Percentiles rank a stretch among this genome's conserved stretches.
phyloP scores from a whole-genome alignment of 1,284 basidiomycete genomes.

The Apiotrichum domesticum region DNA sequence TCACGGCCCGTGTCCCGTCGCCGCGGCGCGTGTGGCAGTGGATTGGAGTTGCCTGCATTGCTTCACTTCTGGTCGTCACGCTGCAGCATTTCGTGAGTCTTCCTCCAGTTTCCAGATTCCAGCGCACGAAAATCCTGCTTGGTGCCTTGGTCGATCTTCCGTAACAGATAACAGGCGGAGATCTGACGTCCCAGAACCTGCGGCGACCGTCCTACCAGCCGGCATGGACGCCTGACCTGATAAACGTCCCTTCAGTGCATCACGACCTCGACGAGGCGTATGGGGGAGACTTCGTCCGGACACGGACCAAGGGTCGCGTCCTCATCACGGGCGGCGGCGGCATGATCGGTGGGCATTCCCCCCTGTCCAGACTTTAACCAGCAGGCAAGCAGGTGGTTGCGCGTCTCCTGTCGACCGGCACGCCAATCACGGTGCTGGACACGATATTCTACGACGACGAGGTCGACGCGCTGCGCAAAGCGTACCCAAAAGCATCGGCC shows the following conservation, averaged over 20 bases:
- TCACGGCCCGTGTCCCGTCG: too few relatives aligned
- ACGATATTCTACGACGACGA: slow-evolving; percentile 21
- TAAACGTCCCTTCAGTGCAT: background rate
- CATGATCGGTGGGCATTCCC: slow-evolving; percentile 16
- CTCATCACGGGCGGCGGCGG: slow-evolving; percentile 13
- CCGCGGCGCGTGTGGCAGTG: too few relatives aligned
- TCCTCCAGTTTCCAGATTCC: too few relatives aligned
- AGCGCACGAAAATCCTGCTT: too few relatives aligned
- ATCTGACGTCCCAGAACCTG: too few relatives aligned
- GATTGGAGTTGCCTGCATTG: too few relatives aligned
- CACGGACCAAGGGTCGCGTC: slow-evolving; percentile 1
- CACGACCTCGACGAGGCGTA: background rate
- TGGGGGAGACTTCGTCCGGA: background rate
- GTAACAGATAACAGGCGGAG: too few relatives aligned
- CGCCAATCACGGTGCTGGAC: slow-evolving; percentile 24
- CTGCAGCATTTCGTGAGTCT: too few relatives aligned
- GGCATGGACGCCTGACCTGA: background rate
- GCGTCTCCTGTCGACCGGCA: slow-evolving; percentile 15
- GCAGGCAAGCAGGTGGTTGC: slow-evolving; percentile 25
- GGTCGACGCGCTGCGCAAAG: slow-evolving; percentile 11
- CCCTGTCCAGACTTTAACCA: background rate
- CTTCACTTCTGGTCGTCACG: too few relatives aligned
- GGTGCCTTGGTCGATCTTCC: too few relatives aligned
- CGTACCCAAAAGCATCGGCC: slow-evolving; percentile 4
- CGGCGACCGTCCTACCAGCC: too few relatives aligned